These are phyloP conservation scores for Tolypocladium capitatum DNA, from an alignment of 2,329 filamentous ascomycete genomes.

Conservation along the genomic window DNA sequence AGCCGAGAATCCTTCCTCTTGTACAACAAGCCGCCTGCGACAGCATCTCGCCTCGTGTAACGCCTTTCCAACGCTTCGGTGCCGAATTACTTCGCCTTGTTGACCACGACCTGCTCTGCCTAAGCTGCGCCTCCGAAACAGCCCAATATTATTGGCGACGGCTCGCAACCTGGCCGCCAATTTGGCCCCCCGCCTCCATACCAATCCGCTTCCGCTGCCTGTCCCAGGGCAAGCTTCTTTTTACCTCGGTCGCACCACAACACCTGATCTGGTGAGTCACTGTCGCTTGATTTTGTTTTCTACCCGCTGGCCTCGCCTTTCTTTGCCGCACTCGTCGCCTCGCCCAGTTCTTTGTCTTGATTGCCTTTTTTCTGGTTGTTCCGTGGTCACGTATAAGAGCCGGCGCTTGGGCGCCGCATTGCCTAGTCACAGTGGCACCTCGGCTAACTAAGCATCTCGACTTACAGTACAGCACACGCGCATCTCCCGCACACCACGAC, in stretches of 20 bases:
- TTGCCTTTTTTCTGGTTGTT: no score
- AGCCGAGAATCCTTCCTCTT: constrained; percentile 5
- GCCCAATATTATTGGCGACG: constrained; percentile 21
- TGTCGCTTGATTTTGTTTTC: constrained; percentile 13
- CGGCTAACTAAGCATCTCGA: constrained; percentile 1
- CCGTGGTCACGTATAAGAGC: constrained; percentile 1
- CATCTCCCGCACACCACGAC: constrained; percentile 1
- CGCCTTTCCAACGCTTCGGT: constrained; percentile 19
- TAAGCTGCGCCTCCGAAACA: constrained; percentile 17
- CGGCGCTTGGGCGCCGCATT: neutral
- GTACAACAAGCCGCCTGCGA: constrained; percentile 10
- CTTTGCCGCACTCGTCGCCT: constrained; percentile 2
- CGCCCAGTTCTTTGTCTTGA: neutral
- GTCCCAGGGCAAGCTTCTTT: constrained; percentile 9
- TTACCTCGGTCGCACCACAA: constrained; percentile 15
- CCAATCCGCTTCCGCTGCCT: constrained; percentile 4
- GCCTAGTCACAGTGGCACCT: neutral
- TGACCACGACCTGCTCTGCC: constrained; percentile 12
- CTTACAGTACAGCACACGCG: neutral
- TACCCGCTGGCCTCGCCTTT: constrained; percentile 5
- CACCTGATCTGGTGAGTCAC: constrained; percentile 20
- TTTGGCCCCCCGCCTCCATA: constrained; percentile 14
- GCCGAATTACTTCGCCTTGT: constrained; percentile 19
- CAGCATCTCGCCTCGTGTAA: constrained; percentile 18
- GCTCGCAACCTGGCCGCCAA: constrained; percentile 17